Evolutionary conservation across 371 early-diverging fungal genomes (phyloP).

Genomic region (Rhizopus arrhizus): DNA sequence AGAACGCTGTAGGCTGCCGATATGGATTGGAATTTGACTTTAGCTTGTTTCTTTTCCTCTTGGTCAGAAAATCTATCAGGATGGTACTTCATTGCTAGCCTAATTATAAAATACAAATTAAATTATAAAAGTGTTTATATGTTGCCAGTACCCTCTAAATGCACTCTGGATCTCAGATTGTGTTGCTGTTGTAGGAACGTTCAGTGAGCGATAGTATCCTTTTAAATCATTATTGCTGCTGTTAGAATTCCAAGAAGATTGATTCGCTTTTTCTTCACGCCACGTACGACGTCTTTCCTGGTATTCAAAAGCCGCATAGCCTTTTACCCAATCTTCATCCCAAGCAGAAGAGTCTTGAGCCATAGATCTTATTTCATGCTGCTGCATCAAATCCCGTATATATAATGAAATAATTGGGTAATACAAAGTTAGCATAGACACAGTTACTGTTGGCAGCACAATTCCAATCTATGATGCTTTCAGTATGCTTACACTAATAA

Average conservation of each 20-base stretch:
- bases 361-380: constrained; percentile 50
- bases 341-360: constrained; percentile 49
- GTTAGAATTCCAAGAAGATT: constrained; percentile 19
- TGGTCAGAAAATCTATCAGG: constrained; percentile 60
- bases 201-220: constrained; percentile 54
- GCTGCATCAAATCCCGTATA: constrained; percentile 51
- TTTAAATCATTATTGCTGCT: constrained; percentile 40
- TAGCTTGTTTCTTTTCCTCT: constrained; percentile 55
- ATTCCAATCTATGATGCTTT: constrained; percentile 48
- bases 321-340: constrained; percentile 61
- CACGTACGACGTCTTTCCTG: constrained; percentile 56
- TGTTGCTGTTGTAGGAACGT: constrained; percentile 45
- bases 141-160: constrained; percentile 51
- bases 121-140: not conserved
- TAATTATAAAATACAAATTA: constrained; percentile 17
- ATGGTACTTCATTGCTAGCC: constrained; percentile 55
- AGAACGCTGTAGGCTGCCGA: constrained; percentile 63
- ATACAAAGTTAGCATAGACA: constrained; percentile 56
- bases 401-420: constrained; percentile 56
- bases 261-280: constrained; percentile 46
- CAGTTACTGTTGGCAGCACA: constrained; percentile 53
- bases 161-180: constrained; percentile 64
- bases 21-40: constrained; percentile 58
- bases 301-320: constrained; percentile 59
- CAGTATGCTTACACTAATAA: too few species aligned